Evolutionary conservation across 352 stramenopile genomes (phyloP).

Genomic region (Pythium guiyangense): DNA sequence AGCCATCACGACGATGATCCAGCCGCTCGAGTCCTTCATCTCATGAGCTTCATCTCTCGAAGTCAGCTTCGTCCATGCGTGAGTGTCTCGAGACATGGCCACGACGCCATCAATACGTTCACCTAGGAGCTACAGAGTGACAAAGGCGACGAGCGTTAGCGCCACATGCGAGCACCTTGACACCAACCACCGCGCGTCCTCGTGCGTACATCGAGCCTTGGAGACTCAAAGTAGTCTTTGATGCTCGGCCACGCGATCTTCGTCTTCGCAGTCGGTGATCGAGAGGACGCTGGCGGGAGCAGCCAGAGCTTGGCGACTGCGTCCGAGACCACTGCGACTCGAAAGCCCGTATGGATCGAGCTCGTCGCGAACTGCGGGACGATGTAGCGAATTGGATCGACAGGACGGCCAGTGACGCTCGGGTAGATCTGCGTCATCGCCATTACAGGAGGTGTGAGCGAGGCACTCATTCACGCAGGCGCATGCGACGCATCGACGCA

Average conservation of each 20-base stretch:
- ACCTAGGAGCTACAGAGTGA: background rate
- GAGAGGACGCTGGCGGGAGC: slow-evolving; percentile 3
- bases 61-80: too few relatives aligned
- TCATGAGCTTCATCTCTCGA: background rate
- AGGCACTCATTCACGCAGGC: background rate
- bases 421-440: slow-evolving; percentile 28
- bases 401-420: slow-evolving; percentile 17
- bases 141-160: too few relatives aligned
- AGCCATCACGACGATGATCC: slow-evolving; percentile 4
- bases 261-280: background rate
- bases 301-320: slow-evolving; percentile 25
- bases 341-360: slow-evolving; percentile 10
- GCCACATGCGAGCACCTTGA: too few relatives aligned
- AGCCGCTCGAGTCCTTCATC: background rate
- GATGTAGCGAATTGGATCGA: slow-evolving; percentile 28
- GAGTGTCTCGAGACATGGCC: background rate
- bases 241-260: slow-evolving; percentile 32
- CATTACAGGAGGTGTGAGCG: too few relatives aligned
- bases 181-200: too few relatives aligned
- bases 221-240: slow-evolving; percentile 33
- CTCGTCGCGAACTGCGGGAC: slow-evolving; percentile 11
- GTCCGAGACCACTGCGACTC: slow-evolving; percentile 27
- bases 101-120: background rate
- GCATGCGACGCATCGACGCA: background rate
- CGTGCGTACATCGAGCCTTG: slow-evolving; percentile 16